Evolutionary conservation across 2,329 filamentous ascomycete genomes (phyloP).

Genomic region (Trichothecium roseum): DNA sequence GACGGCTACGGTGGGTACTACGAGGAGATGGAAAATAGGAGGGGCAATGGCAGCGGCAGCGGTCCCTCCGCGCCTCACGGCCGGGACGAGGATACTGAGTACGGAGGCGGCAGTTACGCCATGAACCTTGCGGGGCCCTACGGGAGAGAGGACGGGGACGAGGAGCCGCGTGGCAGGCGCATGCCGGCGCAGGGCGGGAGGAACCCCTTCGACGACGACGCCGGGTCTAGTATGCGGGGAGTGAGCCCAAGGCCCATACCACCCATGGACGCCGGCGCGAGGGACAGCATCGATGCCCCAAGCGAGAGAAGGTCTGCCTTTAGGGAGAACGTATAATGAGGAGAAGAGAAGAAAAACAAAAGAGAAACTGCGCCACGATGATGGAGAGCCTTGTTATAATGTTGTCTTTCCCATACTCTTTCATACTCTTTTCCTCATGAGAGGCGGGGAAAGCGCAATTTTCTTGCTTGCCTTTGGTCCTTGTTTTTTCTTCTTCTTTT

Average conservation of each 20-base stretch:
- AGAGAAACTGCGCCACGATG: not conserved
- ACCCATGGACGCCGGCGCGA: slow-evolving; percentile 37
- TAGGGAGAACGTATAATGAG: slow-evolving; percentile 51
- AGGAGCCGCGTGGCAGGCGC: slow-evolving; percentile 28
- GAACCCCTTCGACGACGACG: slow-evolving; percentile 66
- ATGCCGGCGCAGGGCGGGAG: slow-evolving; percentile 22
- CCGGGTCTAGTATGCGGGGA: slow-evolving; percentile 54
- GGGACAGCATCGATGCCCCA: slow-evolving; percentile 22
- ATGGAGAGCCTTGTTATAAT: no score
- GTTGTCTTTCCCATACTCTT: not conserved
- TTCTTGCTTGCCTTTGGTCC: no score
- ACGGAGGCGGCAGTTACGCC: slow-evolving; percentile 32
- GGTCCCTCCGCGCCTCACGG: not conserved
- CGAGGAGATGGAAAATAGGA: slow-evolving; percentile 56
- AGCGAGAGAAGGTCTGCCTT: slow-evolving; percentile 61
- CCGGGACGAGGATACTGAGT: slow-evolving; percentile 7
- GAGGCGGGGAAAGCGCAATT: no score
- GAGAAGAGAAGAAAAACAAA: not conserved
- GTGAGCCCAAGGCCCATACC: slow-evolving; percentile 73
- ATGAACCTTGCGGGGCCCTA: slow-evolving; percentile 35
- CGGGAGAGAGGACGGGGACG: slow-evolving; percentile 16
- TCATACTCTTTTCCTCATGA: not conserved
- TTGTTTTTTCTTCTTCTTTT: no score
- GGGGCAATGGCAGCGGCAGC: slow-evolving; percentile 16
- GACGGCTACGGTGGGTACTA: slow-evolving; percentile 58